Evolutionary conservation across 2,329 filamentous ascomycete genomes (phyloP), one percentile per base, ranked within the genome.

Genomic region (Alternaria gansuensis): DNA sequence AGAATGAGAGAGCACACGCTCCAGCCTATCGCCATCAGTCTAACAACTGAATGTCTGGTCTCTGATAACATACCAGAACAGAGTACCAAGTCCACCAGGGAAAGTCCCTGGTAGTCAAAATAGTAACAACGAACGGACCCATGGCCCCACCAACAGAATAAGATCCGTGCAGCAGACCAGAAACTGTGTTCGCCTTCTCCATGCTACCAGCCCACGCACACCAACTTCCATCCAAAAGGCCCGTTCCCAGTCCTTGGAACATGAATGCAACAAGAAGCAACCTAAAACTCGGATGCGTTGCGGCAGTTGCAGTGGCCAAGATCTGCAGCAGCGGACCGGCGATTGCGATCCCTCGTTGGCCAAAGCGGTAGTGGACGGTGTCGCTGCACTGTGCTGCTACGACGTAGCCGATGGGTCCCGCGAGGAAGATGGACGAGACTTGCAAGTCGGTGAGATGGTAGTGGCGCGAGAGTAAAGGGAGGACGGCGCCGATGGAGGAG

Each of bases 391-490:
- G 71, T 0, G 81, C 80, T 0, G 79, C 78, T 1, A 73, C 10
- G 5, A 82, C 67, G 59, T 83, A 84, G n/a, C 82, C 82, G 0
- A 77, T 51, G 1, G 81, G 79, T 0, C 72, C 72, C 0, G 76
- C 74, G 4, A 83, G 72, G 59, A 84, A 84, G 29, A 82, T 71
- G 7, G 80, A 69, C 2, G 81, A 82, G 0, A 82, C 81, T 23
- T 76, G 72, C 1, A 78, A 66, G 49, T 83, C 80, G 8, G 71
- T 75, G 2, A 83, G 72, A 17, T 64, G 33, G 64, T 83, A 83
- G 54, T 81, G 71, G 0, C 56, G 54, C 26, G 78, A 76, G 4
- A 82, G 71, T 3, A 77, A 69, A 0, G 73, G 75, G 0, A 80
- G 73, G 44, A 77, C 66, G 5, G 76, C 75, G 36, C 76, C 80